Percentiles rank a stretch among this genome's conserved stretches.
Conservation (phyloP, 352 stramenopile genomes). For the Globisporangium iwayamae region DNA sequence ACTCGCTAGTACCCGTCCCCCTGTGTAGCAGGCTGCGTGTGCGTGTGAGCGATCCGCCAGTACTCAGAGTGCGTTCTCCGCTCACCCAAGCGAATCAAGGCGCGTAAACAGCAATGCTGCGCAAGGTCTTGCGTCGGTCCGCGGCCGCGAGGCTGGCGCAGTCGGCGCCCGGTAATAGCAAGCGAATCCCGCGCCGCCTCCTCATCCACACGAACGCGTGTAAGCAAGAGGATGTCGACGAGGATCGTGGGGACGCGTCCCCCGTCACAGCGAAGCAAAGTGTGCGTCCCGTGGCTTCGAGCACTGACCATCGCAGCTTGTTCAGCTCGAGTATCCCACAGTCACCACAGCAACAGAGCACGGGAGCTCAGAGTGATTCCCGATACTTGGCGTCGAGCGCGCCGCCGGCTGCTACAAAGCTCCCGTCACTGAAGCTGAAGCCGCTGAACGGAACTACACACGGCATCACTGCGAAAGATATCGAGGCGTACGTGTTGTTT, state of each 20-base stretch:
- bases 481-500: conserved; percentile 14
- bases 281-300: background rate
- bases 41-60: background rate
- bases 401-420: background rate
- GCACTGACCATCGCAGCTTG: conserved; percentile 10
- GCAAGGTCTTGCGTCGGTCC: conserved; percentile 17
- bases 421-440: background rate
- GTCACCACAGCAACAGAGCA: background rate
- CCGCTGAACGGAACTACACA: background rate
- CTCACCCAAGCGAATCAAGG: background rate
- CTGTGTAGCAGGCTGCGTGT: background rate
- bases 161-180: background rate
- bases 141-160: conserved; percentile 7
- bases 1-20: too few species aligned
- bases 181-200: background rate
- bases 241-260: conserved; percentile 5
- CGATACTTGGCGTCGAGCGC: background rate
- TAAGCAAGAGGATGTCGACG: conserved; percentile 13
- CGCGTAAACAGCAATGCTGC: conserved; percentile 14
- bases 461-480: conserved; percentile 10
- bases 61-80: conserved; percentile 2
- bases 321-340: conserved; percentile 4
- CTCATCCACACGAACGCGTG: conserved; percentile 19
- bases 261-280: background rate
- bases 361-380: background rate